These are phyloP conservation scores for Suillus bovinus DNA, from an alignment of 768 basidiomycete species.

Conservation along the genomic window DNA sequence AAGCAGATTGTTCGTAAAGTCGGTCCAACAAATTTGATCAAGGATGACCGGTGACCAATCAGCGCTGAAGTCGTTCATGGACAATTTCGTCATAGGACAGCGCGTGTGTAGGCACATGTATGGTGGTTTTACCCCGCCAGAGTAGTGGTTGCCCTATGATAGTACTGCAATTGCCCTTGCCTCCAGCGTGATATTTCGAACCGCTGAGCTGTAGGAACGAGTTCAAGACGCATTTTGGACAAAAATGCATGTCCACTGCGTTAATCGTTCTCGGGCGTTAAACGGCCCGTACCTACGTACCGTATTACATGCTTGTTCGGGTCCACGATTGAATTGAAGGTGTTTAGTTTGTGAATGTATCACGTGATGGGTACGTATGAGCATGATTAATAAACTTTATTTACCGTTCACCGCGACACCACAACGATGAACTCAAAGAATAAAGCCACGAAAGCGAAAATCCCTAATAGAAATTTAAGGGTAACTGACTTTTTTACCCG, in stretches of 20 bases:
- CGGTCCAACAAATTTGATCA: too few relatives aligned
- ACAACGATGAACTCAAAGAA: conserved; percentile 18
- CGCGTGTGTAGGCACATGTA: too few relatives aligned
- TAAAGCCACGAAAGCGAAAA: conserved; percentile 12
- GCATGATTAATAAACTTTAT: background rate
- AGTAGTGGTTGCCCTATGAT: too few relatives aligned
- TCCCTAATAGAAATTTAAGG: conserved; percentile 19
- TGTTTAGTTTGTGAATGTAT: background rate
- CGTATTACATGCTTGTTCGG: too few relatives aligned
- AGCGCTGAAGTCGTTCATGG: too few relatives aligned
- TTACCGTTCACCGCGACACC: background rate
- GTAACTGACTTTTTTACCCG: conserved; percentile 51
- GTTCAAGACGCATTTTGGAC: background rate
- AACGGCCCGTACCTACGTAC: too few relatives aligned
- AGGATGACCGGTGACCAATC: too few relatives aligned
- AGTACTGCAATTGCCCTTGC: too few relatives aligned
- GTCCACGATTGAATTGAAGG: background rate
- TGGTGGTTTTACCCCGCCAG: too few relatives aligned
- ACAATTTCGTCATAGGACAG: too few relatives aligned
- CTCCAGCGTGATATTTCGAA: too few relatives aligned
- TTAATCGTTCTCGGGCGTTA: background rate
- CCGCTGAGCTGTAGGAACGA: background rate
- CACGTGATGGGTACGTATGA: background rate
- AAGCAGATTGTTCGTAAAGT: too few relatives aligned
- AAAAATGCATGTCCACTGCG: background rate